Conservation (phyloP, 306 rosid species). For the Herpetospermum pedunculosum region DNA sequence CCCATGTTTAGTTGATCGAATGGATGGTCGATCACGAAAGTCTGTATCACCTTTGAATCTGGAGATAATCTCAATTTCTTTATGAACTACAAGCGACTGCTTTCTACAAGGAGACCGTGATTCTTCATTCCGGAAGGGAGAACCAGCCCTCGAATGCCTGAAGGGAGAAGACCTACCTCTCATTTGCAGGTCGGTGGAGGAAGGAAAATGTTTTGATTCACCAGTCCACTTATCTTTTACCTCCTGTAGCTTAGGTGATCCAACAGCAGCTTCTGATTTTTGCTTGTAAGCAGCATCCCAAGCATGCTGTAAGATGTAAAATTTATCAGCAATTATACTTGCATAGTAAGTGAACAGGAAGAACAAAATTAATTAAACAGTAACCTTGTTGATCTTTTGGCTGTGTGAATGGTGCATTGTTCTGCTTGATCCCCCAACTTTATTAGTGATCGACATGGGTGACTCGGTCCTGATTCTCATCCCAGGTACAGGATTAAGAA, state of each 20-base stretch:
- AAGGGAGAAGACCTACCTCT: slow-evolving; percentile 58
- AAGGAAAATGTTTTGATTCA: slow-evolving; percentile 39
- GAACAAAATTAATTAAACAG: slow-evolving; percentile 3
- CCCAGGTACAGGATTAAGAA: slow-evolving; percentile 48
- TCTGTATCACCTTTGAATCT: slow-evolving; percentile 24
- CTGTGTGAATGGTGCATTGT: slow-evolving; percentile 35
- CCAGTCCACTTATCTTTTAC: slow-evolving; percentile 29
- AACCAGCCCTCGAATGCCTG: slow-evolving; percentile 49
- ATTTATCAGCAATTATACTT: slow-evolving; percentile 5
- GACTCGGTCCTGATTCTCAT: slow-evolving; percentile 35
- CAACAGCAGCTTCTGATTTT: slow-evolving; percentile 24
- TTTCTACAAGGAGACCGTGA: slow-evolving; percentile 39
- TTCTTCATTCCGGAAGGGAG: slow-evolving; percentile 48
- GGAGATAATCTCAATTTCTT: slow-evolving; percentile 25
- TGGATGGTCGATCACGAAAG: slow-evolving; percentile 23
- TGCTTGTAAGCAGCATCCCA: slow-evolving; percentile 32
- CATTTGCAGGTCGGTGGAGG: slow-evolving; percentile 47
- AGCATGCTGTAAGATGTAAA: slow-evolving; percentile 25
- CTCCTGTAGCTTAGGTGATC: slow-evolving; percentile 34
- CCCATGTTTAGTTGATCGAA: slow-evolving; percentile 23
- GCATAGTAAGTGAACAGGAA: background rate
- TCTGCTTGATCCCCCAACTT: slow-evolving; percentile 34
- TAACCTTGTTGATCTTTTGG: slow-evolving; percentile 62
- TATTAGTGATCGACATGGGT: slow-evolving; percentile 18
- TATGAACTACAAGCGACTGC: slow-evolving; percentile 36